phyloP scores from a whole-genome alignment of 73 alveolate genomes.

The Tetrahymena borealis region DNA sequence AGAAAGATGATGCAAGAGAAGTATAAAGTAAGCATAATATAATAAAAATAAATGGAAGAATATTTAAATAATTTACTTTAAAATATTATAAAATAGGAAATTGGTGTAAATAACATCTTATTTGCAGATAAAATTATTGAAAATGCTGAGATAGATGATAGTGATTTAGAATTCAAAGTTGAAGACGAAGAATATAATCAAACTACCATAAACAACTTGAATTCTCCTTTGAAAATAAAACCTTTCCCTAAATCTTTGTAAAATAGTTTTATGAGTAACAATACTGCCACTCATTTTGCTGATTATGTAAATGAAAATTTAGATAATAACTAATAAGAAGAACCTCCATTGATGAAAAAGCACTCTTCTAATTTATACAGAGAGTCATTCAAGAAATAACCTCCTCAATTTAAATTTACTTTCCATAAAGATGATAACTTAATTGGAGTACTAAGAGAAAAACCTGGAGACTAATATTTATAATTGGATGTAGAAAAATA shows the following conservation, averaged over 20 bases:
- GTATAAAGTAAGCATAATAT: neutral
- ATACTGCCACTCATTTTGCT: neutral
- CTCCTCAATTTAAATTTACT: neutral
- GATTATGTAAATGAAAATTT: neutral
- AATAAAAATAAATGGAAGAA: neutral
- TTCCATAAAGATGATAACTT: neutral
- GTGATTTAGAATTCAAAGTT: neutral
- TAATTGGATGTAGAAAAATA: constrained; percentile 42
- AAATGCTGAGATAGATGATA: neutral
- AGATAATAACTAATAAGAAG: neutral
- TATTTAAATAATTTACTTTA: too few species aligned
- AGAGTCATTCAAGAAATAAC: neutral
- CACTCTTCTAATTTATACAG: neutral
- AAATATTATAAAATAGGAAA: neutral
- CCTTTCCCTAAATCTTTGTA: neutral
- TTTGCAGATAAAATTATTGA: neutral
- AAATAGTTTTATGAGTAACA: neutral
- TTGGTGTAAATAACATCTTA: neutral
- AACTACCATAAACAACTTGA: neutral
- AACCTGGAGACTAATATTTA: constrained; percentile 15
- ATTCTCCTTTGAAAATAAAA: neutral
- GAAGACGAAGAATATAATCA: neutral
- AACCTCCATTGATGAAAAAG: neutral
- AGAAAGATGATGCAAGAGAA: constrained; percentile 2
- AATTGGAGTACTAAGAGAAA: neutral